phyloP scores from a whole-genome alignment of 495 filamentous ascomycete species.

The Neurospora hispaniola region DNA sequence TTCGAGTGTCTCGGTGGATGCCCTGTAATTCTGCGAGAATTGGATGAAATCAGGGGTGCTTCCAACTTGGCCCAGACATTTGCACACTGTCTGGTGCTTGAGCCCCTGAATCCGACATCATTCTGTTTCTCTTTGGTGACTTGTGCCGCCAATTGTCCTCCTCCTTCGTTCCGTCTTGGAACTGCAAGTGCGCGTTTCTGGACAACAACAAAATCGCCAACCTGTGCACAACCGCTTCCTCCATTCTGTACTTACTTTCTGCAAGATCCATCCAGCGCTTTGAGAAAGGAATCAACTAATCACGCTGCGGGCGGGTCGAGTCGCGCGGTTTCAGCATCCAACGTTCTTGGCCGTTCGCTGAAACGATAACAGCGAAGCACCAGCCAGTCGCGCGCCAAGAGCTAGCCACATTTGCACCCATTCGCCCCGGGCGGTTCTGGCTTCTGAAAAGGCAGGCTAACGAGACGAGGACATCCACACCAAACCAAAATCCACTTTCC shows the following conservation, averaged over 20 bases:
- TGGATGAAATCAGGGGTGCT: background rate
- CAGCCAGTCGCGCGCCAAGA: conserved; percentile 15
- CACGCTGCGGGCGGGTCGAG: conserved; percentile 11
- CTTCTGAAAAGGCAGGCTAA: background rate
- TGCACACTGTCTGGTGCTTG: background rate
- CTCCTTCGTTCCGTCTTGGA: background rate
- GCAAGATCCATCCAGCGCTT: background rate
- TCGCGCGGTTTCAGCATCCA: conserved; percentile 15
- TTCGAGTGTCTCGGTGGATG: background rate
- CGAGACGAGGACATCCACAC: background rate
- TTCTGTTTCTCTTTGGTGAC: background rate
- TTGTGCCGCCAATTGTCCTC: background rate
- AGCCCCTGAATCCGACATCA: background rate
- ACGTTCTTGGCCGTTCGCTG: conserved; percentile 16
- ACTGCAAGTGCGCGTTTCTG: background rate
- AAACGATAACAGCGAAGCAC: conserved; percentile 14
- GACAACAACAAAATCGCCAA: background rate
- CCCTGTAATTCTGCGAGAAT: background rate
- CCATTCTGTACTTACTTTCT: background rate
- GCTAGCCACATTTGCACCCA: conserved; percentile 5
- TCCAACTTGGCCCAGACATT: background rate
- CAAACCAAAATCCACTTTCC: background rate
- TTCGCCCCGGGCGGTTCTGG: conserved; percentile 1
- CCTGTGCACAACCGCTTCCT: background rate
- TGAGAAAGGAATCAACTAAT: background rate